Conservation (phyloP, 2,329 filamentous ascomycete genomes). For the Endoconidiophora polonica region DNA sequence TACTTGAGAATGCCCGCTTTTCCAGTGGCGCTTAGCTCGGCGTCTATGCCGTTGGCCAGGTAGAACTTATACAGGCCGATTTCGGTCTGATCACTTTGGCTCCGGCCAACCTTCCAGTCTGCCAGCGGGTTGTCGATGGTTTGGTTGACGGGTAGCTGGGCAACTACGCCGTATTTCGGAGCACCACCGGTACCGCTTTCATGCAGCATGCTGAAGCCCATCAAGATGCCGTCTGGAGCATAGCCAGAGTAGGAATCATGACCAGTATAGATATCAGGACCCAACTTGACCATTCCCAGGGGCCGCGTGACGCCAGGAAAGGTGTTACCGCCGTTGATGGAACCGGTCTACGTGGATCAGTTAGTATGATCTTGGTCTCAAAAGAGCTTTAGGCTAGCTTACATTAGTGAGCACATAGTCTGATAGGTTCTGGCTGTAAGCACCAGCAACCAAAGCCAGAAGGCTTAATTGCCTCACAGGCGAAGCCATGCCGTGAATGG, state of each 20-base stretch:
- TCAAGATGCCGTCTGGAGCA: conserved; percentile 33
- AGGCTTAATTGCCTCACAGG: background rate
- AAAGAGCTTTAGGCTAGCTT: conserved; percentile 13
- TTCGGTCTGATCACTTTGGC: conserved; percentile 30
- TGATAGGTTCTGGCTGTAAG: conserved; percentile 16
- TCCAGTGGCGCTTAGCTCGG: conserved; percentile 39
- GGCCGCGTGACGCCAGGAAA: conserved; percentile 33
- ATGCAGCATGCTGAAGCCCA: conserved; percentile 47
- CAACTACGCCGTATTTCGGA: conserved; percentile 51
- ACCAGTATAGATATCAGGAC: conserved; percentile 31
- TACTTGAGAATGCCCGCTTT: conserved; percentile 46
- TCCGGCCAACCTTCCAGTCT: conserved; percentile 38
- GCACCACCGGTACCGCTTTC: conserved; percentile 52
- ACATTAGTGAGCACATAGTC: conserved; percentile 23
- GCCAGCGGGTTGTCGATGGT: conserved; percentile 35
- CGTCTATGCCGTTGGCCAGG: conserved; percentile 36
- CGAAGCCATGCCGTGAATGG: background rate
- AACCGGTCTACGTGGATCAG: conserved; percentile 23
- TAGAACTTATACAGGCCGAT: conserved; percentile 46
- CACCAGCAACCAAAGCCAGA: background rate
- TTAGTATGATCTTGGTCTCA: conserved; percentile 6
- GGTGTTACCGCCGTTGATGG: conserved; percentile 29
- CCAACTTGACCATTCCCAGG: conserved; percentile 32
- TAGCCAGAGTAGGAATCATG: conserved; percentile 38
- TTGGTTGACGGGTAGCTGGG: conserved; percentile 39